Percentiles rank a stretch among this genome's conserved stretches.
These are phyloP conservation scores for Lachancea cidri DNA, from an alignment of 805 yeast species.

Conservation along the genomic window DNA sequence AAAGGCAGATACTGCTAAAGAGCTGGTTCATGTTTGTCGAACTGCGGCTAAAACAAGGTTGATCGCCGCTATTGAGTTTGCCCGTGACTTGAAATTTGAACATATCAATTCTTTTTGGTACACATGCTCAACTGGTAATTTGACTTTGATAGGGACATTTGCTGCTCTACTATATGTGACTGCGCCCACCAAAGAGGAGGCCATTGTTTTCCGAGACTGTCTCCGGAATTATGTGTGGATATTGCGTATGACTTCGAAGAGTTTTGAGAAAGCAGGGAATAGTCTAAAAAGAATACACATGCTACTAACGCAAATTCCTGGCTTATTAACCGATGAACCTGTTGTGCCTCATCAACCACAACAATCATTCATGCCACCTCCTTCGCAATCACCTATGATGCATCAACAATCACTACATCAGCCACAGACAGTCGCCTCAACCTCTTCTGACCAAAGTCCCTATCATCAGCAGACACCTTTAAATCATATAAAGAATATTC, in stretches of 20 bases:
- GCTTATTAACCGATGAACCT: slow-evolving; percentile 37
- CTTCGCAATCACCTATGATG: slow-evolving; percentile 19
- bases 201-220: slow-evolving; percentile 57
- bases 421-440: background rate
- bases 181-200: slow-evolving; percentile 55
- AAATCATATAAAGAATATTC: slow-evolving; percentile 17
- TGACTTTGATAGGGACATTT: slow-evolving; percentile 81
- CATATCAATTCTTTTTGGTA: slow-evolving; percentile 91
- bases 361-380: slow-evolving; percentile 14
- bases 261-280: slow-evolving; percentile 70
- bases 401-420: slow-evolving; percentile 6
- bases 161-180: slow-evolving; percentile 77
- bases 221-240: slow-evolving; percentile 74
- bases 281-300: slow-evolving; percentile 71
- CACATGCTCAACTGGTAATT: slow-evolving; percentile 69
- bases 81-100: slow-evolving; percentile 68
- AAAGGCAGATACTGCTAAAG: slow-evolving; percentile 41
- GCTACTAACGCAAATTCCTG: slow-evolving; percentile 71
- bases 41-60: slow-evolving; percentile 81
- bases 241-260: slow-evolving; percentile 65
- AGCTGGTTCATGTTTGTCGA: slow-evolving; percentile 64
- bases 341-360: slow-evolving; percentile 12
- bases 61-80: slow-evolving; percentile 75
- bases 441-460: slow-evolving; percentile 6
- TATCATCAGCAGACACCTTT: slow-evolving; percentile 5